phyloP scores from a whole-genome alignment of 129 eudicot species.

The Lactuca sativa region DNA sequence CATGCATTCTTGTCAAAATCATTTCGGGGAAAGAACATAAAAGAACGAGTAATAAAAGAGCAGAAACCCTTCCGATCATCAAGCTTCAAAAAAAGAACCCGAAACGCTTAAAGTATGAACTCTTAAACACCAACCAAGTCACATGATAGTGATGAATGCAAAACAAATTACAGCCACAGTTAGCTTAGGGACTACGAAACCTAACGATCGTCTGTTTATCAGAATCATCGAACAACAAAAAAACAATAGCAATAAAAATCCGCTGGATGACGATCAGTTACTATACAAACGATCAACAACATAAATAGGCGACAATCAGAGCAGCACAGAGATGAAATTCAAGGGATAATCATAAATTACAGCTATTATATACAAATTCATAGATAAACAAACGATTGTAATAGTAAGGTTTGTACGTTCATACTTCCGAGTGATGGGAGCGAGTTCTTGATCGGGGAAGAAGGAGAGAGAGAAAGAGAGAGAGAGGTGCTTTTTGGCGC shows the following conservation, averaged over 20 bases:
- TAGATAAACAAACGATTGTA: not conserved
- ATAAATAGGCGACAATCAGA: slow-evolving; percentile 10
- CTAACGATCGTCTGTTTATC: slow-evolving; percentile 20
- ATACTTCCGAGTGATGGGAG: slow-evolving; percentile 34
- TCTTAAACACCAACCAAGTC: slow-evolving; percentile 17
- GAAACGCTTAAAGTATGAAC: slow-evolving; percentile 24
- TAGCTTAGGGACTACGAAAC: slow-evolving; percentile 32
- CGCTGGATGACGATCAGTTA: slow-evolving; percentile 1
- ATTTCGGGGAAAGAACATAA: not conserved
- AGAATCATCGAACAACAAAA: slow-evolving; percentile 15
- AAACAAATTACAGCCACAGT: slow-evolving; percentile 18
- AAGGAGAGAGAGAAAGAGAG: slow-evolving; percentile 7
- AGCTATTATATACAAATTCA: not conserved
- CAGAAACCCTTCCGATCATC: slow-evolving; percentile 15
- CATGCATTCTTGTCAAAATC: not conserved
- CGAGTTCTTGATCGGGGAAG: slow-evolving; percentile 40
- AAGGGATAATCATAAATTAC: not conserved
- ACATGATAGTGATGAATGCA: slow-evolving; percentile 29
- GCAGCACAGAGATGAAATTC: not conserved
- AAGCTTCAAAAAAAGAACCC: not conserved
- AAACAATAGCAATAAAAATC: slow-evolving; percentile 15
- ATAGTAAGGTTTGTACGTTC: slow-evolving; percentile 25
- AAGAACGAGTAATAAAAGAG: not conserved
- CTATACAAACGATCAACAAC: not conserved
- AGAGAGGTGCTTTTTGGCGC: slow-evolving; percentile 49